Conservation (phyloP, 2,329 filamentous ascomycete genomes). For the Colletotrichum phormii region DNA sequence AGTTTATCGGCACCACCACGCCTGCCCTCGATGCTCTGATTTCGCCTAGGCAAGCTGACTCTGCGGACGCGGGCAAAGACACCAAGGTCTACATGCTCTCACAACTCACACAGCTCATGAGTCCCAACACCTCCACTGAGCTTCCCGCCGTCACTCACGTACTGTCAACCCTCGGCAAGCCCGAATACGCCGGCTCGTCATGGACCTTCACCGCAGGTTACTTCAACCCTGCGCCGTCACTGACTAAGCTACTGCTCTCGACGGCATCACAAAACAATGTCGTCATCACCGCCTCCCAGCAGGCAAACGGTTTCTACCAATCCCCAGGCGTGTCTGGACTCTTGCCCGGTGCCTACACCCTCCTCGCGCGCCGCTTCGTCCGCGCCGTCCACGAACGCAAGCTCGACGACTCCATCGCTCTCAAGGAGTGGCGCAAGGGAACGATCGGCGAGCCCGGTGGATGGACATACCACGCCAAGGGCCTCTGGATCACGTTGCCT, state of each 20-base stretch:
- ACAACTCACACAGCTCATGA: conserved; percentile 87
- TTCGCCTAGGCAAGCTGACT: conserved; percentile 53
- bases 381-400: conserved; percentile 62
- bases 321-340: conserved; percentile 90
- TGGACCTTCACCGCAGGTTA: conserved; percentile 99
- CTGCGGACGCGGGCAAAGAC: conserved; percentile 51
- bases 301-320: conserved; percentile 95
- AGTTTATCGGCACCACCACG: conserved; percentile 78
- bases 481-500: conserved; percentile 86
- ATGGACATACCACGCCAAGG: conserved; percentile 99
- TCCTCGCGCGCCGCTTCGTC: conserved; percentile 86
- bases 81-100: conserved; percentile 88
- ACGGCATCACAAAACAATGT: conserved; percentile 79
- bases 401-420: conserved; percentile 68
- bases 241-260: conserved; percentile 82
- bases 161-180: conserved; percentile 73
- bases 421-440: conserved; percentile 91
- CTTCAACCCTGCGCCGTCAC: conserved; percentile 92
- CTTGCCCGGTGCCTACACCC: conserved; percentile 90
- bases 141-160: conserved; percentile 83
- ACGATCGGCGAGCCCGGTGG: conserved; percentile 83
- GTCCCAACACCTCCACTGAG: conserved; percentile 86
- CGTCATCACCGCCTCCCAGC: conserved; percentile 91
- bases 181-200: conserved; percentile 74
- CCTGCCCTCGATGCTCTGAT: conserved; percentile 75